A percentile compares a stretch with the other conserved stretches of the same genome.
phyloP scores from a whole-genome alignment of 768 basidiomycete genomes.

The Solioccasus polychromus region DNA sequence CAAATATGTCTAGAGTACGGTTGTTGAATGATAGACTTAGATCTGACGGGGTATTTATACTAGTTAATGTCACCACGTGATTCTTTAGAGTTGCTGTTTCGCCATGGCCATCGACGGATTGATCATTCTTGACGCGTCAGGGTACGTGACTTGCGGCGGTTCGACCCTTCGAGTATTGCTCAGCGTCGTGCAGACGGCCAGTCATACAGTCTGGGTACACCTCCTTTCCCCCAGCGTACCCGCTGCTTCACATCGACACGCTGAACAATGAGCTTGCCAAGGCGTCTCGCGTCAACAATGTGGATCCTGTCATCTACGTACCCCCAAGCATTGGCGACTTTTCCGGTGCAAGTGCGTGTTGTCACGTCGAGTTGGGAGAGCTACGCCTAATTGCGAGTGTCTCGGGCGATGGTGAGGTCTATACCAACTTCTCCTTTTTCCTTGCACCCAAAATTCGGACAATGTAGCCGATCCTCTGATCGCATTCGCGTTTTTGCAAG shows the following conservation, averaged over 20 bases:
- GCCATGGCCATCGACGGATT: slow-evolving; percentile 78
- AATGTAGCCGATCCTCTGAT: slow-evolving; percentile 79
- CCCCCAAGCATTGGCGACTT: slow-evolving; percentile 39
- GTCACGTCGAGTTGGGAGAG: slow-evolving; percentile 76
- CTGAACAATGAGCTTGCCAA: slow-evolving; percentile 70
- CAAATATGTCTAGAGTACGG: slow-evolving; percentile 62
- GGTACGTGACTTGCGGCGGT: slow-evolving; percentile 44
- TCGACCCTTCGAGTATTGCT: background rate
- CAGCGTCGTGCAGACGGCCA: slow-evolving; percentile 48
- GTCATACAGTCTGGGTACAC: slow-evolving; percentile 92
- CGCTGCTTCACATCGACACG: slow-evolving; percentile 83
- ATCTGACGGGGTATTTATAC: slow-evolving; percentile 7
- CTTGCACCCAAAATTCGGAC: background rate
- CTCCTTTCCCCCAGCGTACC: slow-evolving; percentile 70
- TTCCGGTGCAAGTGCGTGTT: slow-evolving; percentile 65
- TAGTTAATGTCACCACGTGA: background rate
- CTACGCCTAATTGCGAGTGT: slow-evolving; percentile 78
- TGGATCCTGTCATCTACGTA: slow-evolving; percentile 77
- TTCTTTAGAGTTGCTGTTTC: background rate
- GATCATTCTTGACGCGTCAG: slow-evolving; percentile 72
- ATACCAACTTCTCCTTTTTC: background rate
- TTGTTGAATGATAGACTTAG: slow-evolving; percentile 8
- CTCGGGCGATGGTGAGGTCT: slow-evolving; percentile 70
- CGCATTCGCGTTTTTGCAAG: slow-evolving; percentile 84
- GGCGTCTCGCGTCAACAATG: slow-evolving; percentile 46